Evolutionary conservation across 495 filamentous ascomycete genomes (phyloP).

Genomic region (Penicillium roqueforti): DNA sequence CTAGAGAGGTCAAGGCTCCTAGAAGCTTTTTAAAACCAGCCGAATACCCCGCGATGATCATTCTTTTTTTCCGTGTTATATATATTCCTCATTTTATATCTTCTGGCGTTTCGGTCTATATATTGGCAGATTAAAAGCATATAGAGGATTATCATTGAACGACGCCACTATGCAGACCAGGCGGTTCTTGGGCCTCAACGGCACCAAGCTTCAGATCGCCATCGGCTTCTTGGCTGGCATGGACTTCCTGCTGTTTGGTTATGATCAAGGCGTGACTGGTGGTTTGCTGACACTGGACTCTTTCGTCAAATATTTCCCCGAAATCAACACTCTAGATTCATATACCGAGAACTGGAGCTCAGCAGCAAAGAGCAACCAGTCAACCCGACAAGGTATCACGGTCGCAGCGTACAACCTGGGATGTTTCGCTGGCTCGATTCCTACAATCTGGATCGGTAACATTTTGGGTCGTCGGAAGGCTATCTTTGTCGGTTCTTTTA

Average conservation of each 20-base stretch:
- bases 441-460: constrained; percentile 57
- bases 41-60: constrained; percentile 13
- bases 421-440: constrained; percentile 59
- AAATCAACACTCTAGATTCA: constrained; percentile 45
- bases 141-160: not conserved
- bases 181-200: constrained; percentile 61
- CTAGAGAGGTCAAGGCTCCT: constrained; percentile 11
- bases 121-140: constrained; percentile 1
- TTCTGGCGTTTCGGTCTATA: constrained; percentile 2
- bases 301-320: constrained; percentile 53
- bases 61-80: constrained; percentile 2
- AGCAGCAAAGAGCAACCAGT: constrained; percentile 37
- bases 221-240: constrained; percentile 65
- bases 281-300: constrained; percentile 53
- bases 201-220: constrained; percentile 60
- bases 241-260: constrained; percentile 62
- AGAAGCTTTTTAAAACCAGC: constrained; percentile 19
- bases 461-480: constrained; percentile 53
- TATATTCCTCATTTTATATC: constrained; percentile 3
- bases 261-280: constrained; percentile 58
- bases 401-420: constrained; percentile 64
- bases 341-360: constrained; percentile 21
- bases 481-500: constrained; percentile 51
- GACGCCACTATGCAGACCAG: constrained; percentile 25
- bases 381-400: constrained; percentile 57